These are phyloP conservation scores for Nothophoma quercina DNA, from an alignment of 2,329 filamentous ascomycete species.

Conservation along the genomic window DNA sequence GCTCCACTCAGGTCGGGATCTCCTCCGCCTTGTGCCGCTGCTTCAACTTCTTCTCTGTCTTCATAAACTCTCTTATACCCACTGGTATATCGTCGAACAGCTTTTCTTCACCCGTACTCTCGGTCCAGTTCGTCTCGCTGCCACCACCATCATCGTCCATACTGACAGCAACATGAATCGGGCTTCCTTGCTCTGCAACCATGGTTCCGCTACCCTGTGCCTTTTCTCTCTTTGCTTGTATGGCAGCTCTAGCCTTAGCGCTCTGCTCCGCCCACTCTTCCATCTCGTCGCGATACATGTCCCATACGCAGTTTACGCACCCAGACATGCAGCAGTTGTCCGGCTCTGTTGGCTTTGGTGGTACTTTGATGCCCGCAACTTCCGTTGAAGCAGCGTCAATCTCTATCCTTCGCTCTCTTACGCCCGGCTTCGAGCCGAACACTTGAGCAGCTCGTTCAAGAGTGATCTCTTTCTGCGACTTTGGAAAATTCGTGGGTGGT, in stretches of 20 bases:
- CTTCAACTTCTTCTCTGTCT: slow-evolving; percentile 89
- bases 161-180: slow-evolving; percentile 62
- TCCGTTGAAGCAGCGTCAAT: slow-evolving; percentile 66
- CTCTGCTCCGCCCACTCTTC: slow-evolving; percentile 81
- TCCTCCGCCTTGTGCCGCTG: slow-evolving; percentile 71
- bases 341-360: slow-evolving; percentile 84
- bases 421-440: slow-evolving; percentile 81
- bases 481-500: slow-evolving; percentile 49
- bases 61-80: slow-evolving; percentile 97
- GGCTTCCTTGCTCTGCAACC: slow-evolving; percentile 49
- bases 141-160: slow-evolving; percentile 85
- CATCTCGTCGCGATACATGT: slow-evolving; percentile 87
- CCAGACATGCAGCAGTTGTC: slow-evolving; percentile 99
- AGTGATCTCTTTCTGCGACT: slow-evolving; percentile 62
- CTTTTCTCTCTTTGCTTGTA: slow-evolving; percentile 47
- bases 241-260: slow-evolving; percentile 66
- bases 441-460: slow-evolving; percentile 71
- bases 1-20: slow-evolving; percentile 37
- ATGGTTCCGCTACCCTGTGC: slow-evolving; percentile 46
- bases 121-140: slow-evolving; percentile 71
- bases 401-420: slow-evolving; percentile 72
- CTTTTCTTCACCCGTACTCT: slow-evolving; percentile 61
- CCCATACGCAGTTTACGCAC: slow-evolving; percentile 98
- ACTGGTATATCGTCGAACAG: slow-evolving; percentile 84
- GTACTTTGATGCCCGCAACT: slow-evolving; percentile 82